Evolutionary conservation across 2,329 filamentous ascomycete genomes (phyloP).

Genomic region (Cladosporium sp.): DNA sequence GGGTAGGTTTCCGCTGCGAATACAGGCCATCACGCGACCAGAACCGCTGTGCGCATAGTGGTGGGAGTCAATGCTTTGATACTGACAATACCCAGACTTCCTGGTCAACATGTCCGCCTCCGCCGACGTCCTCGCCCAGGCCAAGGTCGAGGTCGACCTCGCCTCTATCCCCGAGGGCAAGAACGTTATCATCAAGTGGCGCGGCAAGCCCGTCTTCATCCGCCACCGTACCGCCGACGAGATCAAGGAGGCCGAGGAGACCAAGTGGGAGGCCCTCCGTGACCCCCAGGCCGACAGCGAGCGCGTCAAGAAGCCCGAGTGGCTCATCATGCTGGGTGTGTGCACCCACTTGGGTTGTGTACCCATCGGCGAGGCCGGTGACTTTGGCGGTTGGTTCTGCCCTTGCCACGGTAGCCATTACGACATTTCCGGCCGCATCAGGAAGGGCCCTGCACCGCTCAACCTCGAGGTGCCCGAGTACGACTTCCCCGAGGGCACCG

Average conservation of each 20-base stretch:
- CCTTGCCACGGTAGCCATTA: slow-evolving; percentile 99
- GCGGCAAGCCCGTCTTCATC: slow-evolving; percentile 99
- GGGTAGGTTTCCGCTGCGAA: slow-evolving; percentile 58
- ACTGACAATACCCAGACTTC: slow-evolving; percentile 65
- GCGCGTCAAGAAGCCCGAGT: slow-evolving; percentile 96
- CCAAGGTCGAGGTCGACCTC: slow-evolving; percentile 98
- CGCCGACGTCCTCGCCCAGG: slow-evolving; percentile 96
- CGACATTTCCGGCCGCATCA: slow-evolving; percentile 97
- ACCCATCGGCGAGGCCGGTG: slow-evolving; percentile 96
- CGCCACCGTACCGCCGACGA: slow-evolving; percentile 91
- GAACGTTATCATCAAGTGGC: slow-evolving; percentile 99
- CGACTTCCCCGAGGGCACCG: slow-evolving; percentile 85
- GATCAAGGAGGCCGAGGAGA: slow-evolving; percentile 90
- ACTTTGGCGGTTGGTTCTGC: slow-evolving; percentile 99
- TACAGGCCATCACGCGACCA: neutral
- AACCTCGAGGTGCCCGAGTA: slow-evolving; percentile 94
- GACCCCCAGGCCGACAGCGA: slow-evolving; percentile 88
- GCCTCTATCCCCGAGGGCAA: slow-evolving; percentile 93
- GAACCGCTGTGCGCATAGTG: neutral
- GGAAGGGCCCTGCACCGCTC: slow-evolving; percentile 93
- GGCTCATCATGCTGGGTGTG: slow-evolving; percentile 98
- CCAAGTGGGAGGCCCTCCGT: slow-evolving; percentile 76
- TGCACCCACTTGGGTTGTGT: slow-evolving; percentile 99
- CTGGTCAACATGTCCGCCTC: slow-evolving; percentile 99
- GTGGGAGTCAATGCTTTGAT: neutral